Base-by-base conservation (phyloP, 208 protist genomes). In the Crithidia fasciculata region DNA sequence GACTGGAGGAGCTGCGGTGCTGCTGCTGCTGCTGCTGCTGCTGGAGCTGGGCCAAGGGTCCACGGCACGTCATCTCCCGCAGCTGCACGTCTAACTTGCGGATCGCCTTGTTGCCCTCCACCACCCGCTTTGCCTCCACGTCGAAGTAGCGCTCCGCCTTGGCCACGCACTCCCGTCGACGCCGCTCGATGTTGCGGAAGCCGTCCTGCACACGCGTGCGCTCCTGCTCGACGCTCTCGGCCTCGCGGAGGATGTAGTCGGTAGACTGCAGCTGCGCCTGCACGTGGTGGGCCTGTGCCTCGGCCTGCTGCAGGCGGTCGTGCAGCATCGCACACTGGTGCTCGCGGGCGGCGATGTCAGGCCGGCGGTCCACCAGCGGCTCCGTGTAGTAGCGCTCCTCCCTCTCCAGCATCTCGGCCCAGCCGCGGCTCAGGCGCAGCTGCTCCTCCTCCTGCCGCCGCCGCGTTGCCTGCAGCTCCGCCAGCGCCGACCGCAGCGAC, bases 351-450 rank as follows among this genome's bases (percentile, higher is more conserved):
- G 68, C 49, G 13, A 90, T 85, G 16, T 91, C 84, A 2, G 52
- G 54, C 36, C 69, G 61, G 39, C 82, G 72, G 75, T 93, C 86
- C 8, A 79, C 55, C 43, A 86, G 61, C 16, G 85, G 83, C 79
- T 91, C 86, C 45, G 81, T 86, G 74, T 91, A 83, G 80, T 91
- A 93, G 65, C 86, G 84, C 79, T 93, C 84, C 57, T 93, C 86
- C n/a, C 73, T 83, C 67, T 91, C 85, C 18, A 89, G 74, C 78
- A 93, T 78, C 70, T 75, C 54, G 13, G 86, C 73, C 86, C 86
- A 93, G 16, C 86, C 88, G 10, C 74, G 73, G 72, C 86, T 91
- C 62, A 93, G 80, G 15, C 56, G 58, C 28, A 81, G 75, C 78
- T 87, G 85, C 83, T 89, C 84, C 59, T 89, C 85, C 44, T 82